Evolutionary conservation across 257 asterid species (phyloP).

Genomic region (Lycium ferocissimum): DNA sequence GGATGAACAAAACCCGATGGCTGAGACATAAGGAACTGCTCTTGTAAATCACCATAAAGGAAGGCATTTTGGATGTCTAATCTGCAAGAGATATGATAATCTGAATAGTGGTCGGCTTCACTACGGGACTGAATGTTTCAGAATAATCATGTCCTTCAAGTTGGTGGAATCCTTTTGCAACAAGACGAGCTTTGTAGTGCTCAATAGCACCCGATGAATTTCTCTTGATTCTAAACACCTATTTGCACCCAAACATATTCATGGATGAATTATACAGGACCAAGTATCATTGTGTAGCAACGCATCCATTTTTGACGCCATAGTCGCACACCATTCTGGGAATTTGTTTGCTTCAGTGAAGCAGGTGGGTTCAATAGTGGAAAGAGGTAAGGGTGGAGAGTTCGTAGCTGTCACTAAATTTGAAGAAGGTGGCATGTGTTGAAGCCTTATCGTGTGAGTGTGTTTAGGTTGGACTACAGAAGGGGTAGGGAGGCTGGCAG

Average conservation of each 20-base stretch:
- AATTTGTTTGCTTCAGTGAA: not conserved
- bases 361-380: not conserved
- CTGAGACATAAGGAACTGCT: too few relatives aligned
- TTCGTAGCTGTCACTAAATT: too few relatives aligned
- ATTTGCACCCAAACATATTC: not conserved
- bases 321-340: accelerated
- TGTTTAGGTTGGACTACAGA: not conserved
- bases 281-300: not conserved
- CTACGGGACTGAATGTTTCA: not conserved
- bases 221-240: not conserved
- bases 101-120: too few relatives aligned
- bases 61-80: too few relatives aligned
- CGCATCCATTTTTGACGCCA: not conserved
- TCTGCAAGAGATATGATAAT: too few relatives aligned
- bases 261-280: not conserved
- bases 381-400: not conserved
- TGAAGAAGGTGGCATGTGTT: not conserved
- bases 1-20: too few relatives aligned
- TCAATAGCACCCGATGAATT: not conserved
- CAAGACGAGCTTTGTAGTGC: not conserved
- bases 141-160: not conserved
- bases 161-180: not conserved
- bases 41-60: too few relatives aligned
- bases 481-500: too few relatives aligned
- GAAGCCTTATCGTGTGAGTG: not conserved